Conservation (phyloP, 2,329 filamentous ascomycete species). For the Diaporthe aspalathi region DNA sequence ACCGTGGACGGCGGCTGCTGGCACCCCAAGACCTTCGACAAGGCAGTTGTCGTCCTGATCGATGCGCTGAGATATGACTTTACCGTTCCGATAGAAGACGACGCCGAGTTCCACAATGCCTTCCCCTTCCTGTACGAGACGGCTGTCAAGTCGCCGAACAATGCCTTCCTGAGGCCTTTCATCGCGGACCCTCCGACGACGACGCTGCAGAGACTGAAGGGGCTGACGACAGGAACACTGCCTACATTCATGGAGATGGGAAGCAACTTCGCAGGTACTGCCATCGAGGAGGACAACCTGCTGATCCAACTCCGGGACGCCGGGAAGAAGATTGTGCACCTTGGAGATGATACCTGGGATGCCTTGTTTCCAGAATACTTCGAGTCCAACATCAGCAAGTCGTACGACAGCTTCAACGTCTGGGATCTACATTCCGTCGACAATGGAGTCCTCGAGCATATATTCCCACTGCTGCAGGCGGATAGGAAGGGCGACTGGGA, state of each 20-base stretch:
- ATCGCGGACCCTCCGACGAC: slow-evolving; percentile 97
- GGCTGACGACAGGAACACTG: slow-evolving; percentile 91
- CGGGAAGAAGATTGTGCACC: slow-evolving; percentile 82
- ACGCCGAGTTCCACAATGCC: slow-evolving; percentile 81
- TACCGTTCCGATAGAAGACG: slow-evolving; percentile 79
- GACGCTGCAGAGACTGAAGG: slow-evolving; percentile 92
- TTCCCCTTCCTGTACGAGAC: slow-evolving; percentile 89
- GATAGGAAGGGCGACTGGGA: slow-evolving; percentile 82
- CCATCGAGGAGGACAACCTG: slow-evolving; percentile 92
- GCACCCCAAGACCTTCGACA: slow-evolving; percentile 94
- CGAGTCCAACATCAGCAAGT: slow-evolving; percentile 82
- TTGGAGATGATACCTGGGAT: slow-evolving; percentile 99
- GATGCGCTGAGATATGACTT: slow-evolving; percentile 98
- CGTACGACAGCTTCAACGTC: slow-evolving; percentile 98
- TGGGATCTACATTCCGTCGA: slow-evolving; percentile 98
- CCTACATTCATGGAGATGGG: slow-evolving; percentile 95
- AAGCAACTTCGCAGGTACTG: slow-evolving; percentile 93
- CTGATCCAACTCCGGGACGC: slow-evolving; percentile 74
- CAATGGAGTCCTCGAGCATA: slow-evolving; percentile 91
- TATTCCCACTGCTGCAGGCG: slow-evolving; percentile 82
- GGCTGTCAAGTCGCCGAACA: slow-evolving; percentile 76
- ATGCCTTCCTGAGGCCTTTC: slow-evolving; percentile 92
- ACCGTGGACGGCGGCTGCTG: slow-evolving; percentile 80
- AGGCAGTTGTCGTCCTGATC: slow-evolving; percentile 89
- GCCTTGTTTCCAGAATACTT: slow-evolving; percentile 95